These are phyloP conservation scores for Gloeopeniophorella convolvens DNA, from an alignment of 768 basidiomycete genomes.

Conservation along the genomic window DNA sequence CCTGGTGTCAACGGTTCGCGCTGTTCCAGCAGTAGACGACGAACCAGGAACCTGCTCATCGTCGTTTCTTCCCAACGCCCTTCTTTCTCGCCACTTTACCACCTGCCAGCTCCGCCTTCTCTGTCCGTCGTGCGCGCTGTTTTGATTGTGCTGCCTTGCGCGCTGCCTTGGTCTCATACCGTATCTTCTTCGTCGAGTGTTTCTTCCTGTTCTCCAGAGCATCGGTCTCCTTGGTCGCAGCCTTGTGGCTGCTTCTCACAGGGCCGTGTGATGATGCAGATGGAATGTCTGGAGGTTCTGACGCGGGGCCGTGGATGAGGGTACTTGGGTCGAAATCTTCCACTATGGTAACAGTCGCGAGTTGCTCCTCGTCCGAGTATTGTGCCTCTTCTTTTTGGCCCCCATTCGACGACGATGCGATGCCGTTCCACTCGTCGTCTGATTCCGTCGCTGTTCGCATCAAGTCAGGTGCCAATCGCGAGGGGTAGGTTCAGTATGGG, in stretches of 20 bases:
- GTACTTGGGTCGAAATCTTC: conserved; percentile 83
- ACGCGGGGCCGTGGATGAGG: conserved; percentile 42
- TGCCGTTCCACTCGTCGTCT: conserved; percentile 43
- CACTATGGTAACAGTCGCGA: conserved; percentile 86
- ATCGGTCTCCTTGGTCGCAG: too few relatives aligned
- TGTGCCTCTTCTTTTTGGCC: conserved; percentile 50
- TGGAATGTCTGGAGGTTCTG: too few relatives aligned
- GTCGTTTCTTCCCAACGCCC: conserved; percentile 18
- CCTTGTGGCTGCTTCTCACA: background rate
- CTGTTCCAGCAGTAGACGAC: too few relatives aligned
- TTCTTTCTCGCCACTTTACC: conserved; percentile 48
- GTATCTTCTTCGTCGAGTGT: conserved; percentile 32
- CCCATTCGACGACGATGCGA: conserved; percentile 28
- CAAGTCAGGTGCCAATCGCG: conserved; percentile 1
- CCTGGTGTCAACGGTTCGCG: too few relatives aligned
- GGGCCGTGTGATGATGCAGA: too few relatives aligned
- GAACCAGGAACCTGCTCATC: too few relatives aligned
- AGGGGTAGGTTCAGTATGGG: background rate
- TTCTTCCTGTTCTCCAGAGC: conserved; percentile 6
- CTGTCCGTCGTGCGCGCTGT: conserved; percentile 55
- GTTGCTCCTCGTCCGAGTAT: conserved; percentile 76
- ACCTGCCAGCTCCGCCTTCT: conserved; percentile 69
- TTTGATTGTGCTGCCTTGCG: conserved; percentile 55
- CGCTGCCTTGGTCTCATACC: conserved; percentile 67
- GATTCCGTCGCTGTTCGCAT: conserved; percentile 24